These are phyloP conservation scores for Alternaria gaisen DNA, from an alignment of 2,329 filamentous ascomycete species.

Conservation along the genomic window DNA sequence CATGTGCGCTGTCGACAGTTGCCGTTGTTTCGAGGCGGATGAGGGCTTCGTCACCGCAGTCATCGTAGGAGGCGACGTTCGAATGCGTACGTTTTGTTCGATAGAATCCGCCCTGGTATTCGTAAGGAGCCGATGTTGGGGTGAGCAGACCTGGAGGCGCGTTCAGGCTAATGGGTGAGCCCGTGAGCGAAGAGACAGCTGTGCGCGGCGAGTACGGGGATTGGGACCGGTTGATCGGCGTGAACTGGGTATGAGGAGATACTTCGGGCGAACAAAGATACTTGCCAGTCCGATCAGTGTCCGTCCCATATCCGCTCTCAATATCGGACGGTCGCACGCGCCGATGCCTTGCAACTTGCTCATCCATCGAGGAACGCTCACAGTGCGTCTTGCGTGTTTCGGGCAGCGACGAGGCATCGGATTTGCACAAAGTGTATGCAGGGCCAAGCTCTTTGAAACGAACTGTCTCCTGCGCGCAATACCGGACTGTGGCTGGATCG, in stretches of 20 bases:
- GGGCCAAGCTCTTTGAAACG: conserved; percentile 44
- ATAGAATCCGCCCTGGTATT: conserved; percentile 15
- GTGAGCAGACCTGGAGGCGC: conserved; percentile 12
- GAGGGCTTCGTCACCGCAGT: conserved; percentile 3
- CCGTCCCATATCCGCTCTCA: conserved; percentile 55
- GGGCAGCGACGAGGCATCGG: conserved; percentile 9
- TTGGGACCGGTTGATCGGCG: conserved; percentile 54
- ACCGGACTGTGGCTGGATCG: conserved; percentile 49
- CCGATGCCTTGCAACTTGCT: neutral
- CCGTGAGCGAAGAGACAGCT: conserved; percentile 18
- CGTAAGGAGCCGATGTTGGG: conserved; percentile 27
- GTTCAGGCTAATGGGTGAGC: conserved; percentile 18
- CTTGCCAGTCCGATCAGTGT: conserved; percentile 51
- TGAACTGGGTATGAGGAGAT: conserved; percentile 47
- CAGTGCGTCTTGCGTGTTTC: conserved; percentile 25
- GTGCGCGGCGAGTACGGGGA: conserved; percentile 23
- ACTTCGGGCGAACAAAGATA: conserved; percentile 52
- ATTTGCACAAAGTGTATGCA: conserved; percentile 20
- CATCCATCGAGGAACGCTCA: neutral
- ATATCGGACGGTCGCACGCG: conserved; percentile 33
- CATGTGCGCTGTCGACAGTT: conserved; percentile 12
- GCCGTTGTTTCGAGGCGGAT: conserved; percentile 15
- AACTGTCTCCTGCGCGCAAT: conserved; percentile 49
- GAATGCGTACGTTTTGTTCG: conserved; percentile 42
- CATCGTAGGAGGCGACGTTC: conserved; percentile 26